Evolutionary conservation across 1,284 basidiomycete species (phyloP).

Genomic region (Jaminaea rosea): DNA sequence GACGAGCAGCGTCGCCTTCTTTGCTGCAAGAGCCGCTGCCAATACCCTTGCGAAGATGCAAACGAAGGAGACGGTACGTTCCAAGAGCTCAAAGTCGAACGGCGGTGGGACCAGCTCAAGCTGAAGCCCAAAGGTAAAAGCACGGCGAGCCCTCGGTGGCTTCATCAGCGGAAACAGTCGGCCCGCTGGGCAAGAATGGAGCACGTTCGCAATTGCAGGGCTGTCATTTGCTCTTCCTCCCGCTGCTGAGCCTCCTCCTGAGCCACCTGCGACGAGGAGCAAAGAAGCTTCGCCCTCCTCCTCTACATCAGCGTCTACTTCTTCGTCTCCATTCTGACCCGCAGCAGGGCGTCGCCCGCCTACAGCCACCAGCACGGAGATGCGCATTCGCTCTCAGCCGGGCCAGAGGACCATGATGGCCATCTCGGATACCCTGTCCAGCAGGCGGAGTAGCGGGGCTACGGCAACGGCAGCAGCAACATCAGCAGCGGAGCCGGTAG

Average conservation of each 20-base stretch:
- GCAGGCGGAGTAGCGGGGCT: conserved; percentile 29
- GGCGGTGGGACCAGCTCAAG: no score
- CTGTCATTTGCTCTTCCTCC: not conserved
- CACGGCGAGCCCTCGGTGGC: no score
- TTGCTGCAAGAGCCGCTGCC: not conserved
- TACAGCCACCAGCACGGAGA: not conserved
- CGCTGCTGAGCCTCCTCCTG: not conserved
- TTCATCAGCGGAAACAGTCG: no score
- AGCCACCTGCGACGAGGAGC: not conserved
- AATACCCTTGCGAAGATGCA: not conserved
- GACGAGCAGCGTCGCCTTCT: not conserved
- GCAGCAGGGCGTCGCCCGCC: not conserved
- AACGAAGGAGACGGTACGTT: not conserved
- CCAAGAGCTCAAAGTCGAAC: not conserved
- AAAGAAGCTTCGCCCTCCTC: not conserved
- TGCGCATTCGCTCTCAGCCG: conserved; percentile 29
- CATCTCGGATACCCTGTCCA: conserved; percentile 31
- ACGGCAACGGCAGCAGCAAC: no score
- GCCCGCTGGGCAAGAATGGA: no score
- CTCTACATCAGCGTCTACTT: not conserved
- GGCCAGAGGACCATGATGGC: conserved; percentile 36
- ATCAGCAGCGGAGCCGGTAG: no score
- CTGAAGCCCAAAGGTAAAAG: no score
- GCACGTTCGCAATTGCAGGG: no score
- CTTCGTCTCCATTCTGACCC: not conserved